Conservation (phyloP, 257 asterid species). For the Henckelia pumila region DNA sequence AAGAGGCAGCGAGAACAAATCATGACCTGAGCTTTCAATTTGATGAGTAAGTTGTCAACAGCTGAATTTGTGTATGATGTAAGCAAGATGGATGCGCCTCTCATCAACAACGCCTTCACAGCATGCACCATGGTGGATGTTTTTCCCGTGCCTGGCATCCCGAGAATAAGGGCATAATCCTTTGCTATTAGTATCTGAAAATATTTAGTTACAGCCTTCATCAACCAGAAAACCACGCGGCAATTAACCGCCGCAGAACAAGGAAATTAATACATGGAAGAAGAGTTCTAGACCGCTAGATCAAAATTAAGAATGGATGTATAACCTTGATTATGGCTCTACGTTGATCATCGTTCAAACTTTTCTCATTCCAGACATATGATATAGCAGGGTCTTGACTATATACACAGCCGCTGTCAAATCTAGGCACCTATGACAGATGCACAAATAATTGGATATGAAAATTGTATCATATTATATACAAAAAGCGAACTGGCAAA, state of each 20-base stretch:
- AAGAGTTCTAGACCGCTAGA: slow-evolving; percentile 7
- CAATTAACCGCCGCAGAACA: background rate
- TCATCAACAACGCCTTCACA: slow-evolving; percentile 88
- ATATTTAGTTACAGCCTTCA: slow-evolving; percentile 21
- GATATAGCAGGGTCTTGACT: slow-evolving; percentile 97
- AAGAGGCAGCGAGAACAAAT: slow-evolving; percentile 27
- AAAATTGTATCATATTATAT: slow-evolving; percentile 8
- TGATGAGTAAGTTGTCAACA: slow-evolving; percentile 86
- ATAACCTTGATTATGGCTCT: slow-evolving; percentile 88
- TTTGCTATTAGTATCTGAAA: slow-evolving; percentile 86
- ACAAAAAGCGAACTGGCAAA: slow-evolving; percentile 18
- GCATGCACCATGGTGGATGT: slow-evolving; percentile 98
- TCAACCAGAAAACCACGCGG: slow-evolving; percentile 22
- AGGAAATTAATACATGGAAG: background rate
- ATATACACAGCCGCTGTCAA: slow-evolving; percentile 80
- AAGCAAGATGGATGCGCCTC: slow-evolving; percentile 97
- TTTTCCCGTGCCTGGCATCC: slow-evolving; percentile 99
- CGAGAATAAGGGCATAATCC: slow-evolving; percentile 89
- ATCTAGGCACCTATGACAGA: slow-evolving; percentile 72
- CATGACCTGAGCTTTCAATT: slow-evolving; percentile 80
- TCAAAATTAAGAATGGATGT: slow-evolving; percentile 12
- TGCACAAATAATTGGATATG: slow-evolving; percentile 22
- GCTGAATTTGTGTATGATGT: slow-evolving; percentile 98
- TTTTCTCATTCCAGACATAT: slow-evolving; percentile 72
- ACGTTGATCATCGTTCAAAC: slow-evolving; percentile 90